Percentiles rank a stretch among this genome's conserved stretches.
These are phyloP conservation scores for Choanephora cucurbitarum DNA, from an alignment of 371 early-diverging fungal species.

Conservation along the genomic window DNA sequence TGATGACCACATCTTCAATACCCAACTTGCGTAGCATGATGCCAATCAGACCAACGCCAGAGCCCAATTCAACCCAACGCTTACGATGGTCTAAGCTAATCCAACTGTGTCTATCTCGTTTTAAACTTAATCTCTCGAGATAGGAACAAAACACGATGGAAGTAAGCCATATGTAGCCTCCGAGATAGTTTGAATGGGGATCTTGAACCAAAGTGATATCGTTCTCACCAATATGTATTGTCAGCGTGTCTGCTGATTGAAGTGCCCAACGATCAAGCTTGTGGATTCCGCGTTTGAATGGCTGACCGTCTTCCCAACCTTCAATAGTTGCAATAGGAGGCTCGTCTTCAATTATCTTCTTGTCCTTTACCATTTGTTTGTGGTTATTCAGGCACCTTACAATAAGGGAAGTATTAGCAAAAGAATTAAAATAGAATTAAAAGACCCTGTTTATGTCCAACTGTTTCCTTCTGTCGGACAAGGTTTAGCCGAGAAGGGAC, in stretches of 20 bases:
- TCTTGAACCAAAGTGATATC: constrained; percentile 49
- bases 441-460: too few relatives aligned
- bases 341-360: constrained; percentile 27
- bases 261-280: constrained; percentile 59
- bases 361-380: constrained; percentile 11
- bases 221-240: constrained; percentile 40
- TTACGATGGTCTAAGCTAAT: constrained; percentile 41
- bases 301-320: constrained; percentile 57
- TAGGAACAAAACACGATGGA: constrained; percentile 52
- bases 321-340: constrained; percentile 45
- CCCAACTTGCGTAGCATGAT: constrained; percentile 50
- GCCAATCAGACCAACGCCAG: constrained; percentile 55
- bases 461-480: too few relatives aligned
- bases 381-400: neutral
- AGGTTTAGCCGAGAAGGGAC: too few relatives aligned
- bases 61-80: constrained; percentile 54
- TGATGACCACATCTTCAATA: constrained; percentile 45
- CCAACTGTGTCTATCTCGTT: constrained; percentile 33
- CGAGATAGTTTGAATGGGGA: constrained; percentile 50
- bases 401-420: neutral
- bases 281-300: constrained; percentile 34
- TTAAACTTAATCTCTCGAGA: constrained; percentile 32
- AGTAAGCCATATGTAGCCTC: constrained; percentile 51
- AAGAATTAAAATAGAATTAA: too few relatives aligned
- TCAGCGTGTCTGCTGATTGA: constrained; percentile 50